A percentile compares a stretch with the other conserved stretches of the same genome.
Evolutionary conservation across 768 basidiomycete genomes (phyloP).

Genomic region (Lepiota subincarnata): DNA sequence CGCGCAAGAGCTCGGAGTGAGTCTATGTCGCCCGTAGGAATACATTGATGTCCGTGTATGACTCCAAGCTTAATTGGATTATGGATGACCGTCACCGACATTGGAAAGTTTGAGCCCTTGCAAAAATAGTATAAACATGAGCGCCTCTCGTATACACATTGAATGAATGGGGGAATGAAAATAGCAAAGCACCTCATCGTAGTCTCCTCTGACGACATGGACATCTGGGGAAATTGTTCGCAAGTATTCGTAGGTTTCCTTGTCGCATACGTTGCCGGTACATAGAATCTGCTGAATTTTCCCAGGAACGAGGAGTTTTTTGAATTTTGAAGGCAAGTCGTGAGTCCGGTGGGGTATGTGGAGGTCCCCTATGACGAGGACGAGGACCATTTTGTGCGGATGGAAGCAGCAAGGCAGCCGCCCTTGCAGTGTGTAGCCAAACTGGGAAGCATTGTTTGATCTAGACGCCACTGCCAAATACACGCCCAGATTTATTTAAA

Average conservation of each 20-base stretch:
- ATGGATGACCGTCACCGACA: conserved; percentile 77
- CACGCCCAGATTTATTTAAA: too few species aligned
- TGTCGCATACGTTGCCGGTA: conserved; percentile 96
- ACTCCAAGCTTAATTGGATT: conserved; percentile 87
- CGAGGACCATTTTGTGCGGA: conserved; percentile 72
- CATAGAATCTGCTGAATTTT: conserved; percentile 98
- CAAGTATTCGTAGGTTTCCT: conserved; percentile 95
- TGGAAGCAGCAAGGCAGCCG: neutral
- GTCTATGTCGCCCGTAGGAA: conserved; percentile 90
- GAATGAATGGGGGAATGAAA: neutral
- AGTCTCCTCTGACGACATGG: conserved; percentile 88
- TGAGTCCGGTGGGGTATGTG: conserved; percentile 91
- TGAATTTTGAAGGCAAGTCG: conserved; percentile 94
- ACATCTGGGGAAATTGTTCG: conserved; percentile 93
- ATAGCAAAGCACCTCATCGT: conserved; percentile 70
- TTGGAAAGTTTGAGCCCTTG: conserved; percentile 56
- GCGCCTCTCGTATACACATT: neutral
- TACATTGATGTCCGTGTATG: conserved; percentile 90
- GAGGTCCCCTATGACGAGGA: conserved; percentile 94
- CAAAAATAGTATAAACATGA: too few species aligned
- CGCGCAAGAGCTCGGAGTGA: conserved; percentile 84
- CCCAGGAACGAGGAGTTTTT: conserved; percentile 91
- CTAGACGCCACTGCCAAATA: neutral
- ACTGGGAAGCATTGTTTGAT: neutral
- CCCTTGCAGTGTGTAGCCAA: neutral